Conservation (phyloP, 192 early-diverging fungal genomes). For the Gaertneriomyces sp. region DNA sequence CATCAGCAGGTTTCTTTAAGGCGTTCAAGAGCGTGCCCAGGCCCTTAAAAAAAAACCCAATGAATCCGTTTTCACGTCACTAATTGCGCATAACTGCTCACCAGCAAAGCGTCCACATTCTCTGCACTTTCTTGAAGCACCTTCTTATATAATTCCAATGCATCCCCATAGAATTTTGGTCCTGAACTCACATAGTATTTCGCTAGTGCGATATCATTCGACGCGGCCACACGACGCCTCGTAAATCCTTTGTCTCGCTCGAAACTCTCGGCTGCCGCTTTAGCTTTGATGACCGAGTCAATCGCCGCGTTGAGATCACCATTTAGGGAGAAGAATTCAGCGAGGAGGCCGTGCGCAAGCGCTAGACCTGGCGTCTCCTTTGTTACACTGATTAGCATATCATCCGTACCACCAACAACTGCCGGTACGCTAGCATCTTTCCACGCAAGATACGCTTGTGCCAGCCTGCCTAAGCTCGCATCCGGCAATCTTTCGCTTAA, state of each 20-base stretch:
- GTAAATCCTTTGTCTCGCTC: background rate
- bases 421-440: too few relatives aligned
- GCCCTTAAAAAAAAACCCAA: conserved; percentile 37
- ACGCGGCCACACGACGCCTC: conserved; percentile 8
- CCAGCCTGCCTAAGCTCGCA: background rate
- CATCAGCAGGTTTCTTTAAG: conserved; percentile 54
- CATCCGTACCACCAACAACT: too few relatives aligned
- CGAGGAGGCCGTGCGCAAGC: too few relatives aligned
- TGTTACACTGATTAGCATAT: too few relatives aligned
- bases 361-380: too few relatives aligned
- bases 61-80: background rate
- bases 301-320: too few relatives aligned
- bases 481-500: too few relatives aligned
- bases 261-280: too few relatives aligned
- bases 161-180: conserved; percentile 19
- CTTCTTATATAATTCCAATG: conserved; percentile 24
- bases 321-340: too few relatives aligned
- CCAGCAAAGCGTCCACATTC: conserved; percentile 10
- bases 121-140: conserved; percentile 21
- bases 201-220: conserved; percentile 24
- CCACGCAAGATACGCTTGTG: background rate
- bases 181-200: conserved; percentile 22
- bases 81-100: background rate
- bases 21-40: conserved; percentile 53
- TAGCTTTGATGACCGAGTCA: too few relatives aligned